These are phyloP conservation scores for Podospora fimiseda DNA, from an alignment of 495 filamentous ascomycete species.

Conservation along the genomic window DNA sequence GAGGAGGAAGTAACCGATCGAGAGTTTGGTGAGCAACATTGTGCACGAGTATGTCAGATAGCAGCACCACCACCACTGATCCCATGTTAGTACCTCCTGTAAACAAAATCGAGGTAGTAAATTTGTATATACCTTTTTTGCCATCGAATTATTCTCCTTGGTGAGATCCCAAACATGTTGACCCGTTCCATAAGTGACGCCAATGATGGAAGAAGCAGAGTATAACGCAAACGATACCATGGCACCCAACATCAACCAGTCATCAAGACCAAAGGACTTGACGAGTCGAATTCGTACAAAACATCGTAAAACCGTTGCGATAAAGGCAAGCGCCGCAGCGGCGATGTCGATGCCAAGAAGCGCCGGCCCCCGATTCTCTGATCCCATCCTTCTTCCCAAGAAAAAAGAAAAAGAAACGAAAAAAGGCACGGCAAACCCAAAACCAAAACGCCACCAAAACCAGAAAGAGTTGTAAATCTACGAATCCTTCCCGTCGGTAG, in stretches of 20 bases:
- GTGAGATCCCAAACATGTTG: background rate
- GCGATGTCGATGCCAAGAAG: conserved; percentile 8
- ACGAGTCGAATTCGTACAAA: conserved; percentile 13
- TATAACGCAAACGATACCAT: conserved; percentile 10
- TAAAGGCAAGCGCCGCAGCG: conserved; percentile 1
- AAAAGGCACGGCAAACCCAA: no score
- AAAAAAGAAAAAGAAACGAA: conserved; percentile 15
- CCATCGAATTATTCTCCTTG: background rate
- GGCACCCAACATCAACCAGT: conserved; percentile 13
- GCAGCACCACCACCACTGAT: conserved; percentile 22
- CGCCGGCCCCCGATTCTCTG: conserved; percentile 10
- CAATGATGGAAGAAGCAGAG: conserved; percentile 7
- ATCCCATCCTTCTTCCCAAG: conserved; percentile 39
- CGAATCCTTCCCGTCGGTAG: no score
- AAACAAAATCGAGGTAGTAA: background rate
- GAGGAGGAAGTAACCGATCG: conserved; percentile 40
- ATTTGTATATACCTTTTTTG: conserved; percentile 6
- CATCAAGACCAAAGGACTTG: conserved; percentile 13
- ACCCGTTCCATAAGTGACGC: conserved; percentile 10
- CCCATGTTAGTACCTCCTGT: background rate
- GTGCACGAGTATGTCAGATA: conserved; percentile 16
- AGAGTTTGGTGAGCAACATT: conserved; percentile 33
- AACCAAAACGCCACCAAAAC: background rate
- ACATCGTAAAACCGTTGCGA: conserved; percentile 9
- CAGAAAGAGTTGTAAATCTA: no score